A percentile compares a stretch with the other conserved stretches of the same genome.
Evolutionary conservation across 2,329 filamentous ascomycete genomes (phyloP).

Genomic region (Capronia americana): DNA sequence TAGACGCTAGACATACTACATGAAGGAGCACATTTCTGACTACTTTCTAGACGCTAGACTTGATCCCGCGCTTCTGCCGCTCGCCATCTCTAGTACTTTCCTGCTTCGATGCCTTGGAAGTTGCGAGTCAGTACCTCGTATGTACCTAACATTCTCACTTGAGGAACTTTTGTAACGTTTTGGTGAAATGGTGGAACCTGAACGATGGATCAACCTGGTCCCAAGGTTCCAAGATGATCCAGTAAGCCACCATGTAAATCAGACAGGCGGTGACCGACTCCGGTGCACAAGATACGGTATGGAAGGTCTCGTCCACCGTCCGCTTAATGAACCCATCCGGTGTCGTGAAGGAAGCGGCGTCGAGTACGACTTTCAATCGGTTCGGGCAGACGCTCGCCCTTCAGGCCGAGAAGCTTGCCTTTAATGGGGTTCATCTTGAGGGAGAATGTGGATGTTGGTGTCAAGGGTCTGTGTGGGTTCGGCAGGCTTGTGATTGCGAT

Average conservation of each 20-base stretch:
- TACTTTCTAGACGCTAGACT: too few relatives aligned
- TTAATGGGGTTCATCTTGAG: neutral
- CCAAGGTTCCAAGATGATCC: too few relatives aligned
- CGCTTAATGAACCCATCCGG: neutral
- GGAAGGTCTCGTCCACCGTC: neutral
- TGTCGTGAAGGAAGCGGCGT: neutral
- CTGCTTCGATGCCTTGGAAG: neutral
- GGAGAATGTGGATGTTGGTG: too few relatives aligned
- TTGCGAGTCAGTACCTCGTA: neutral
- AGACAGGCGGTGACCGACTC: neutral
- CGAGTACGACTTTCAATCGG: neutral
- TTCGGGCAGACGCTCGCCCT: too few relatives aligned
- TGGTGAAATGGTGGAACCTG: neutral
- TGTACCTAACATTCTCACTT: neutral
- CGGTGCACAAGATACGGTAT: neutral
- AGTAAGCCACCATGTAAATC: neutral
- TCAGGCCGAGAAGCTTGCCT: neutral
- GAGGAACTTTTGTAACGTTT: neutral
- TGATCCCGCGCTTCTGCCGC: too few relatives aligned
- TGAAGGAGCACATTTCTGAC: too few relatives aligned
- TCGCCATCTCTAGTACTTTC: neutral
- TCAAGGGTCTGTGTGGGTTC: too few relatives aligned
- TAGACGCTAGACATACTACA: too few relatives aligned
- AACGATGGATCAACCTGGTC: neutral
- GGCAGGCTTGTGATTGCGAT: too few relatives aligned